These are phyloP conservation scores for Termitomyces bulborhizus DNA, from an alignment of 768 basidiomycete genomes.

Conservation along the genomic window DNA sequence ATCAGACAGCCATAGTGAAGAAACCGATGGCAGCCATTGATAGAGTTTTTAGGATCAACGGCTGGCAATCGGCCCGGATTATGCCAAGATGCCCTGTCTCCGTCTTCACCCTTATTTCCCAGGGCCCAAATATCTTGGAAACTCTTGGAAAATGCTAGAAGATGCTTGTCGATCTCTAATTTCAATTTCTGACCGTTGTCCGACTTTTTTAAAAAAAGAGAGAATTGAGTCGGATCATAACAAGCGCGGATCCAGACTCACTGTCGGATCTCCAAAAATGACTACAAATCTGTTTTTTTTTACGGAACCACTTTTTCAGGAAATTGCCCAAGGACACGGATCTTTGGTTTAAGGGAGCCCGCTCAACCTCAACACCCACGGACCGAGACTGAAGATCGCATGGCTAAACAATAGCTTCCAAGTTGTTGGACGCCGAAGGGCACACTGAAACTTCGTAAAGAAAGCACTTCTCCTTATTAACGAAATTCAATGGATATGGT, in stretches of 20 bases:
- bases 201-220: not conserved
- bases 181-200: not conserved
- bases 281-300: too few relatives aligned
- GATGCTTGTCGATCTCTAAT: not conserved
- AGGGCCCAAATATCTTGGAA: not conserved
- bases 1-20: too few relatives aligned
- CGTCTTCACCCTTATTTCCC: not conserved
- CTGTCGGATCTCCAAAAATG: too few relatives aligned
- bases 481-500: not conserved
- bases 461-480: too few relatives aligned
- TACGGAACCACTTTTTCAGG: too few relatives aligned
- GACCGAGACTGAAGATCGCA: not conserved
- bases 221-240: not conserved
- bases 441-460: too few relatives aligned
- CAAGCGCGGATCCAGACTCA: too few relatives aligned
- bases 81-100: not conserved
- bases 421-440: too few relatives aligned
- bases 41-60: not conserved
- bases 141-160: not conserved
- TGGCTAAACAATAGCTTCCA: too few relatives aligned
- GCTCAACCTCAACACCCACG: not conserved
- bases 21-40: not conserved
- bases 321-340: too few relatives aligned
- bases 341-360: too few relatives aligned
- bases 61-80: not conserved